Evolutionary conservation across 371 early-diverging fungal species (phyloP).

Genomic region (Mortierella sp.): DNA sequence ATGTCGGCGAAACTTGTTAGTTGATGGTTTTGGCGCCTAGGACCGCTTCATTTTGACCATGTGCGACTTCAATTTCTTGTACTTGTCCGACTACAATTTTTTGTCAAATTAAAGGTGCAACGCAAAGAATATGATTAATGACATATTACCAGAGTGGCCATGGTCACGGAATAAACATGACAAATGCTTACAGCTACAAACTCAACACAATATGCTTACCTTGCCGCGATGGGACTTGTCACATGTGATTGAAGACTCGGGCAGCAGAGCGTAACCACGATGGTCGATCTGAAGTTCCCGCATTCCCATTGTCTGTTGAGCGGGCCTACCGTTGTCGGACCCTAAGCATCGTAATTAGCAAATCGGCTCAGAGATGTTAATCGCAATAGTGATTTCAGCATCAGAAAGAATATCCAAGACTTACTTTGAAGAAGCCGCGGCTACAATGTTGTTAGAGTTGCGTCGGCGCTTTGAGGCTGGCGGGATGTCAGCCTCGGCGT

Average conservation of each 20-base stretch:
- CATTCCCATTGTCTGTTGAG: slow-evolving; percentile 36
- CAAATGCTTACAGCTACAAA: background rate
- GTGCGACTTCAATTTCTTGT: slow-evolving; percentile 53
- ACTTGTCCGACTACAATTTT: slow-evolving; percentile 36
- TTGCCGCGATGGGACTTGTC: slow-evolving; percentile 55
- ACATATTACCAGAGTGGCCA: background rate
- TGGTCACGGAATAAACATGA: background rate
- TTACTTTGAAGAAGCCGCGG: slow-evolving; percentile 27
- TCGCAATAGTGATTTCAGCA: too few species aligned
- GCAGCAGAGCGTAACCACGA: slow-evolving; percentile 45
- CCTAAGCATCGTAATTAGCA: background rate
- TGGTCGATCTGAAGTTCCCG: slow-evolving; percentile 47
- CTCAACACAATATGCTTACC: slow-evolving; percentile 3
- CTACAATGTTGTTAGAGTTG: slow-evolving; percentile 4
- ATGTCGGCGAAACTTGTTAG: too few species aligned
- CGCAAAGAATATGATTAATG: too few species aligned
- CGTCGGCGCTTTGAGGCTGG: slow-evolving; percentile 37
- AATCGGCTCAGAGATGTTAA: too few species aligned
- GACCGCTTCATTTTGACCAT: slow-evolving; percentile 56
- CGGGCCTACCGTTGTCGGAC: background rate
- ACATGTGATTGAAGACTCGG: slow-evolving; percentile 42
- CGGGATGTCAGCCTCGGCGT: slow-evolving; percentile 31
- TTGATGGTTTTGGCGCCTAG: too few species aligned
- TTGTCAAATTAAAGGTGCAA: background rate
- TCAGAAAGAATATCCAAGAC: background rate